Percentiles rank a stretch among this genome's conserved stretches.
phyloP scores from a whole-genome alignment of 2,329 filamentous ascomycete species.

The Geosmithia putterillii region DNA sequence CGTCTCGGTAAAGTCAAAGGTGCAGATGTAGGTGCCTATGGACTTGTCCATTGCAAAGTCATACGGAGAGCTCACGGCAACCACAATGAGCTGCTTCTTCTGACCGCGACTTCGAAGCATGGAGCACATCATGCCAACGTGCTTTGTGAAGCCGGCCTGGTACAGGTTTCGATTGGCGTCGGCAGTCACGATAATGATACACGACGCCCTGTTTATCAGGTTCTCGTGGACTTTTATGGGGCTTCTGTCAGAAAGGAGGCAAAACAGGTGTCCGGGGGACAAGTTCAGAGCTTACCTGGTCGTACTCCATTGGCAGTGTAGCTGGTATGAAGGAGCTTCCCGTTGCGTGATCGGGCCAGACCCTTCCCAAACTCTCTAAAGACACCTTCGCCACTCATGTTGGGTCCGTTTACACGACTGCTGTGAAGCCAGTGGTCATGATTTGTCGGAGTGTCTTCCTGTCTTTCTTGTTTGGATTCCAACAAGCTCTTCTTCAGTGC shows the following conservation, averaged over 20 bases:
- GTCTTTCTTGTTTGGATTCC: slow-evolving; percentile 31
- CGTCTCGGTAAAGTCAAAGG: slow-evolving; percentile 91
- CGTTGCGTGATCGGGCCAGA: slow-evolving; percentile 73
- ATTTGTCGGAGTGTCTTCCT: slow-evolving; percentile 19
- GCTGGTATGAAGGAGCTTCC: slow-evolving; percentile 82
- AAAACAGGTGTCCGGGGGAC: neutral
- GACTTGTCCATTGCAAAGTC: slow-evolving; percentile 89
- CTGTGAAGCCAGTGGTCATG: slow-evolving; percentile 47
- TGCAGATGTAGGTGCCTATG: slow-evolving; percentile 88
- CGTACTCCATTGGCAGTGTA: slow-evolving; percentile 90
- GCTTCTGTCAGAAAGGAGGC: slow-evolving; percentile 3
- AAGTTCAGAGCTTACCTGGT: slow-evolving; percentile 35
- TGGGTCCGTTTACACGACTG: slow-evolving; percentile 41
- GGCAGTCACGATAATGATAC: slow-evolving; percentile 82
- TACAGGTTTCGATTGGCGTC: slow-evolving; percentile 92
- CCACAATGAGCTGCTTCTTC: slow-evolving; percentile 81
- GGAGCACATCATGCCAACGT: slow-evolving; percentile 90
- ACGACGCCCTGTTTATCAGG: slow-evolving; percentile 75
- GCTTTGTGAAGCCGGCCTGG: slow-evolving; percentile 89
- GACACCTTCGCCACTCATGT: slow-evolving; percentile 88
- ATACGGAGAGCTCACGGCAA: slow-evolving; percentile 89
- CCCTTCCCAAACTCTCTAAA: slow-evolving; percentile 83
- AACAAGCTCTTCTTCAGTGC: slow-evolving; percentile 63
- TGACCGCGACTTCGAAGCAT: slow-evolving; percentile 65
- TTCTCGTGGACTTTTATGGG: slow-evolving; percentile 73